Conservation (phyloP, 139 green algal genomes). For the Tetratostichococcus sp. region DNA sequence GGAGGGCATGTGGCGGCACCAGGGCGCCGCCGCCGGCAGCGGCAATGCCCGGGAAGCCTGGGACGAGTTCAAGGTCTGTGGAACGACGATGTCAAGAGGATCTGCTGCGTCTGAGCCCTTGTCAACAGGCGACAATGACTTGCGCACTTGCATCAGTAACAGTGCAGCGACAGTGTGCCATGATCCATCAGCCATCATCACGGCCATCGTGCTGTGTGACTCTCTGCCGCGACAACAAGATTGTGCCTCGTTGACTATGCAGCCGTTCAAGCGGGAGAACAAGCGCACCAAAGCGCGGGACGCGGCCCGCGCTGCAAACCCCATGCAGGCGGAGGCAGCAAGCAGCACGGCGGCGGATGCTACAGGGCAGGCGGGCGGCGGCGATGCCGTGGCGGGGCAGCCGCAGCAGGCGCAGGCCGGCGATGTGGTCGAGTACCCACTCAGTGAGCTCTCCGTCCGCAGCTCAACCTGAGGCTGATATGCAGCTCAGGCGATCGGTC, state of each 20-base stretch:
- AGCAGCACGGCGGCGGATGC: not conserved
- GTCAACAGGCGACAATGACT: no score
- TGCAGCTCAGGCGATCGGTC: no score
- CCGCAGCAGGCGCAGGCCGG: conserved; percentile 14
- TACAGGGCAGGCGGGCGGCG: not conserved
- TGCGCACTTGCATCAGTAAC: no score
- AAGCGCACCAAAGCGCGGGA: conserved; percentile 37
- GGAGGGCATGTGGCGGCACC: conserved; percentile 25
- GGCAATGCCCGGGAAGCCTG: conserved; percentile 40
- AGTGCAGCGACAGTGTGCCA: no score
- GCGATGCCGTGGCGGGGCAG: not conserved
- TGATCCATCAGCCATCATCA: not conserved
- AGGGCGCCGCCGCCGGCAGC: conserved; percentile 22
- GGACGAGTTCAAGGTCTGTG: conserved; percentile 49
- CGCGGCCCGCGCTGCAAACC: conserved; percentile 7
- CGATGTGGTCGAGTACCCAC: conserved; percentile 49
- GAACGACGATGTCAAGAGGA: no score
- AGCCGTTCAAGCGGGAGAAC: conserved; percentile 38
- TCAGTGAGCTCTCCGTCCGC: conserved; percentile 37
- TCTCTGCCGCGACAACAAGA: no score
- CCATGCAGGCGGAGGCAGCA: not conserved
- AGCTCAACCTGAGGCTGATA: no score
- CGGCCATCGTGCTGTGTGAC: no score
- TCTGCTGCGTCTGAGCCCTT: no score
- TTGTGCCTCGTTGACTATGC: not conserved